Percentiles rank a stretch among this genome's conserved stretches.
phyloP scores from a whole-genome alignment of 2,329 filamentous ascomycete species.

The Xylariales sp. region DNA sequence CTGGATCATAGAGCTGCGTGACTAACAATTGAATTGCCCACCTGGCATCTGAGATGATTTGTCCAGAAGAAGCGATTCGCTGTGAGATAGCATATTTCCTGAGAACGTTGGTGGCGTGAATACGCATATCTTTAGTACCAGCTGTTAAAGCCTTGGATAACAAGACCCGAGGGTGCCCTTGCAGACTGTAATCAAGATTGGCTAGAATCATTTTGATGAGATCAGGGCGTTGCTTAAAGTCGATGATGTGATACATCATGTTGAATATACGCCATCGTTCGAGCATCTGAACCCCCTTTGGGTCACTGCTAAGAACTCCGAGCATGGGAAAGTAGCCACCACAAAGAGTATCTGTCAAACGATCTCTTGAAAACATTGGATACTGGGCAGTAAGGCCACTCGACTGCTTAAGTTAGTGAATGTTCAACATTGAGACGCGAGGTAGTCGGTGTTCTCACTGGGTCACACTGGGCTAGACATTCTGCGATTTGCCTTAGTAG shows the following conservation, averaged over 20 bases:
- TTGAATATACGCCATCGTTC: slow-evolving; percentile 98
- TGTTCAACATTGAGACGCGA: not conserved
- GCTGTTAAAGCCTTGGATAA: slow-evolving; percentile 94
- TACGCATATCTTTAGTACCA: slow-evolving; percentile 90
- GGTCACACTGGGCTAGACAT: slow-evolving; percentile 94
- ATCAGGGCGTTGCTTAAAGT: slow-evolving; percentile 89
- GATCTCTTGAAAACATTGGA: slow-evolving; percentile 88
- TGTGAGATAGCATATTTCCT: slow-evolving; percentile 82
- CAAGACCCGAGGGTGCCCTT: slow-evolving; percentile 90
- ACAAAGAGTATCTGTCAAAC: slow-evolving; percentile 87
- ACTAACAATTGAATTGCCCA: slow-evolving; percentile 98
- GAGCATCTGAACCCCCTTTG: slow-evolving; percentile 86
- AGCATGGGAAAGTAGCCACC: slow-evolving; percentile 95
- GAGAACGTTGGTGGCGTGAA: slow-evolving; percentile 86
- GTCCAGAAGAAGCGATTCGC: slow-evolving; percentile 52
- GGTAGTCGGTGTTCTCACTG: slow-evolving; percentile 62
- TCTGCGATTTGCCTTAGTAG: slow-evolving; percentile 93
- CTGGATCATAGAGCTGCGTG: slow-evolving; percentile 97
- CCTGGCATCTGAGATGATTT: slow-evolving; percentile 75
- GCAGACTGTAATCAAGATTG: slow-evolving; percentile 90
- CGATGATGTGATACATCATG: slow-evolving; percentile 99
- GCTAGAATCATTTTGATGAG: slow-evolving; percentile 88
- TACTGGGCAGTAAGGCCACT: slow-evolving; percentile 82
- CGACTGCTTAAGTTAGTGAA: slow-evolving; percentile 57
- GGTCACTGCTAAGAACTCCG: slow-evolving; percentile 84